Evolutionary conservation across 805 yeast species (phyloP).

Genomic region (Lipomyces spencermartinsiae): DNA sequence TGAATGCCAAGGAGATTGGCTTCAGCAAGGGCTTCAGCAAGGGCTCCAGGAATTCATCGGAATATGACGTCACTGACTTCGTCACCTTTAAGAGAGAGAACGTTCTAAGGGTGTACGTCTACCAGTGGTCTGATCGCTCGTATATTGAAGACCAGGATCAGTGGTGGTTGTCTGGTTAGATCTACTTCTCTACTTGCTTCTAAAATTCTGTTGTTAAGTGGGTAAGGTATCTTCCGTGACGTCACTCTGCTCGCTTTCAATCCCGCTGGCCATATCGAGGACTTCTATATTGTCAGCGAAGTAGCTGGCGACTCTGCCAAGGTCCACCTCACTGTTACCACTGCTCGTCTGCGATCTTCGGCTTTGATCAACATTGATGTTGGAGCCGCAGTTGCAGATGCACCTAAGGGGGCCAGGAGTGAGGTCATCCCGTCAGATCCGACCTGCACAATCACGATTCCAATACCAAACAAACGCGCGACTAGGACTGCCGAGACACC

Average conservation of each 20-base stretch:
- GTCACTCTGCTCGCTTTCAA: constrained; percentile 45
- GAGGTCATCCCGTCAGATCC: not conserved
- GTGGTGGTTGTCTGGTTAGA: constrained; percentile 50
- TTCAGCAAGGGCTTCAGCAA: constrained; percentile 43
- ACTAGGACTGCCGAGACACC: constrained; percentile 50
- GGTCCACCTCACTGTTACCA: constrained; percentile 13
- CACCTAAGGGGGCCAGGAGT: not conserved
- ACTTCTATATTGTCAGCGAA: constrained; percentile 43
- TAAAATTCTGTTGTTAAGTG: not conserved
- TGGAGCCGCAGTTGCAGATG: constrained; percentile 13
- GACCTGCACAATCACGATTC: constrained; percentile 7
- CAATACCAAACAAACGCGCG: constrained; percentile 41
- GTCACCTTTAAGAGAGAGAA: constrained; percentile 26
- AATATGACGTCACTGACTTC: constrained; percentile 42
- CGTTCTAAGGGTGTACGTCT: constrained; percentile 39
- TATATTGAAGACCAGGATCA: constrained; percentile 51
- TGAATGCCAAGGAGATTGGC: constrained; percentile 47
- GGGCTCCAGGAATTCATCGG: constrained; percentile 48
- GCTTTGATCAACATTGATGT: constrained; percentile 12
- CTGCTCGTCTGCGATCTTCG: constrained; percentile 7
- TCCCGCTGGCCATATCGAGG: constrained; percentile 45
- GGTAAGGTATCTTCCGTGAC: constrained; percentile 46
- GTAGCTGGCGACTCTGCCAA: constrained; percentile 25
- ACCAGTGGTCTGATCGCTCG: constrained; percentile 47
- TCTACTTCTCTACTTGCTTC: not conserved